Evolutionary conservation across 805 yeast species (phyloP).

Genomic region (Nakazawaea holstii): DNA sequence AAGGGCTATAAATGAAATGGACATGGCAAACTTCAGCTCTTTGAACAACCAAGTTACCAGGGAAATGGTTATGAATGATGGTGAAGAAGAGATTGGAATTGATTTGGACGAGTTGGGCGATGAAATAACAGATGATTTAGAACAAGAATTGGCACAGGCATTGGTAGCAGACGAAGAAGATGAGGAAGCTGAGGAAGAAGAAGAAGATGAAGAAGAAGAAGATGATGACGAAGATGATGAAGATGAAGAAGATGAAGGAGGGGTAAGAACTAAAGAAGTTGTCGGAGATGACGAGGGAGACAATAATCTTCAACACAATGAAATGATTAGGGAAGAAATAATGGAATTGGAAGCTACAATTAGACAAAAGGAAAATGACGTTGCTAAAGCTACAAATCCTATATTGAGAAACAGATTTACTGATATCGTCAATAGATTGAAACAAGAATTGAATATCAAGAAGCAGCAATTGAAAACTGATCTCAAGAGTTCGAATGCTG

Average conservation of each 20-base stretch:
- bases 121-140: slow-evolving; percentile 10
- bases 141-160: slow-evolving; percentile 8
- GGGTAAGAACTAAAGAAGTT: slow-evolving; percentile 43
- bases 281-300: slow-evolving; percentile 46
- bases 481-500: slow-evolving; percentile 23
- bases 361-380: slow-evolving; percentile 65
- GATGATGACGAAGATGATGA: slow-evolving; percentile 40
- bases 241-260: slow-evolving; percentile 45
- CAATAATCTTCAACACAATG: slow-evolving; percentile 56
- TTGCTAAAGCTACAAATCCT: slow-evolving; percentile 72
- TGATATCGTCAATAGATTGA: slow-evolving; percentile 72
- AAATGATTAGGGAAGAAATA: slow-evolving; percentile 79
- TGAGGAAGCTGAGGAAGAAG: slow-evolving; percentile 33
- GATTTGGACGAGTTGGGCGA: slow-evolving; percentile 9
- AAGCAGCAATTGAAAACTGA: slow-evolving; percentile 49
- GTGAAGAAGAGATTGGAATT: slow-evolving; percentile 18
- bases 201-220: slow-evolving; percentile 41
- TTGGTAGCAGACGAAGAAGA: slow-evolving; percentile 6
- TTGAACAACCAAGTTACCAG: slow-evolving; percentile 20
- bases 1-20: slow-evolving; percentile 7
- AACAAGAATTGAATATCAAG: slow-evolving; percentile 78
- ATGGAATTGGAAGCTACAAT: slow-evolving; percentile 75
- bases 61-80: slow-evolving; percentile 24
- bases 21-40: not conserved
- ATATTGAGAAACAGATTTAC: slow-evolving; percentile 82